These are phyloP conservation scores for Closterium sp. DNA, from an alignment of 139 green algal genomes.

Conservation along the genomic window DNA sequence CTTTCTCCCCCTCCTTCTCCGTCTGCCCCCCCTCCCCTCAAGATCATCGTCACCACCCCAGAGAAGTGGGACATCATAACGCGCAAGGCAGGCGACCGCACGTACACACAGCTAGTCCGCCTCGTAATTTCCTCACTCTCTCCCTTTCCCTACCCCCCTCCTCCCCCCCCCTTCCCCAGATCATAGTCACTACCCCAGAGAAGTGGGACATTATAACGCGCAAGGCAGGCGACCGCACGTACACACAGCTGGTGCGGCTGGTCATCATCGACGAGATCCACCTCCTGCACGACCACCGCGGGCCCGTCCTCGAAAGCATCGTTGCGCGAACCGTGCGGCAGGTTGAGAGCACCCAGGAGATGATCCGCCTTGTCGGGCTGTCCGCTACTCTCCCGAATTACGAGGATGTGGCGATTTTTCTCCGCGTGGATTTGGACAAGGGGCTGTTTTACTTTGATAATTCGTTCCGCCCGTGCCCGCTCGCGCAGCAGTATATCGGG, in stretches of 20 bases:
- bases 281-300: conserved; percentile 92
- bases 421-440: conserved; percentile 84
- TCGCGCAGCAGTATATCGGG: conserved; percentile 96
- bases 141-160: background rate
- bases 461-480: conserved; percentile 81
- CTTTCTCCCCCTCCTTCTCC: background rate
- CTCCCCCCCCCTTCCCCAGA: conserved; percentile 51
- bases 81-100: conserved; percentile 39
- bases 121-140: too few species aligned
- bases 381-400: conserved; percentile 97
- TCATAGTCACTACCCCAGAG: conserved; percentile 98
- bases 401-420: conserved; percentile 91
- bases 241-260: conserved; percentile 83
- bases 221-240: conserved; percentile 89
- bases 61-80: conserved; percentile 99
- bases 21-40: background rate
- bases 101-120: conserved; percentile 81
- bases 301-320: conserved; percentile 93
- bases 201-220: conserved; percentile 99
- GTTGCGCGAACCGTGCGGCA: conserved; percentile 90
- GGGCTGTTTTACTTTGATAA: conserved; percentile 98
- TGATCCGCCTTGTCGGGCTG: conserved; percentile 91
- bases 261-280: conserved; percentile 99
- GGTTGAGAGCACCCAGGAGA: conserved; percentile 89
- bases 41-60: conserved; percentile 97